Conservation (phyloP, 176 grass and related monocot genomes). For the Oryza australiensis region DNA sequence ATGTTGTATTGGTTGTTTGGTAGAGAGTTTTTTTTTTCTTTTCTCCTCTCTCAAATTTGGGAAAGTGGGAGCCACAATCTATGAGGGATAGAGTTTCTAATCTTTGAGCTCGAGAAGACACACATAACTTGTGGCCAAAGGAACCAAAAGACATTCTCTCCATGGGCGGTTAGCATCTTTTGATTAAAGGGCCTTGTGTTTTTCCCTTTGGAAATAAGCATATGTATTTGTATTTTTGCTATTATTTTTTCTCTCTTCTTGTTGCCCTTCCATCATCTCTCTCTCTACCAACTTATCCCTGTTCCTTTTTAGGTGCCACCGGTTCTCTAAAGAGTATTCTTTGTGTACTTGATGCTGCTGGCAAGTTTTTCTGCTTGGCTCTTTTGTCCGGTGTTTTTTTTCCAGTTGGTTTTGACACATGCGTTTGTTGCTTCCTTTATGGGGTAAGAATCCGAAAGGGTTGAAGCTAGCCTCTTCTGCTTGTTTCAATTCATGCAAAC, state of each 20-base stretch:
- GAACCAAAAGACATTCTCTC: constrained; percentile 63
- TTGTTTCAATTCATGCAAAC: constrained; percentile 11
- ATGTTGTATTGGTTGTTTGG: constrained; percentile 51
- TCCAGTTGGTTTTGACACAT: constrained; percentile 30
- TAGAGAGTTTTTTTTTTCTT: constrained; percentile 19
- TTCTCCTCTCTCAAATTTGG: constrained; percentile 41
- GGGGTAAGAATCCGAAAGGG: constrained; percentile 38
- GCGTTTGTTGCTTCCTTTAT: constrained; percentile 28
- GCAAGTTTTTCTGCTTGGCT: constrained; percentile 28
- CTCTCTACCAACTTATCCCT: constrained; percentile 38
- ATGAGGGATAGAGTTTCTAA: constrained; percentile 34
- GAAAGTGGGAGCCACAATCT: constrained; percentile 62
- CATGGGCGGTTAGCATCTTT: constrained; percentile 57
- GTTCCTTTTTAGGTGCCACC: constrained; percentile 51
- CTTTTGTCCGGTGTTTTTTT: constrained; percentile 27
- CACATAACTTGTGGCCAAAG: constrained; percentile 55
- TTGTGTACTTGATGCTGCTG: constrained; percentile 36
- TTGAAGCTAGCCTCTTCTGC: constrained; percentile 13
- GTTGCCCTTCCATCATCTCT: constrained; percentile 16
- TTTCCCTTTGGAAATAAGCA: constrained; percentile 12
- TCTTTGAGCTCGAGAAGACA: constrained; percentile 44
- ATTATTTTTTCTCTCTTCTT: not conserved
- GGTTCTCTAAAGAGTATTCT: constrained; percentile 38
- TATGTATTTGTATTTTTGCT: not conserved
- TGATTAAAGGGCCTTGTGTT: constrained; percentile 54